phyloP scores from a whole-genome alignment of 441 rosid species.

The Pelargonium fulgidum region DNA sequence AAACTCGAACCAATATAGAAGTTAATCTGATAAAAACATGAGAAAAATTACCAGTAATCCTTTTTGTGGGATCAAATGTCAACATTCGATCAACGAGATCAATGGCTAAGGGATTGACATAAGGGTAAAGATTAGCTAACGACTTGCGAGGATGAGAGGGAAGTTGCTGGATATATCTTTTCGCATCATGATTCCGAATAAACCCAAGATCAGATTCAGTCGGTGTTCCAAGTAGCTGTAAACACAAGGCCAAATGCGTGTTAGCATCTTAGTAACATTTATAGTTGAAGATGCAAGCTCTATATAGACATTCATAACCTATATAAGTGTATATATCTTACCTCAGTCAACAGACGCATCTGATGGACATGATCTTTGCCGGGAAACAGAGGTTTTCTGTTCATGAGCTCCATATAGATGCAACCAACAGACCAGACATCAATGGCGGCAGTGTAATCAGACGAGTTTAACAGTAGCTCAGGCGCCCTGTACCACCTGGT shows the following conservation, averaged over 20 bases:
- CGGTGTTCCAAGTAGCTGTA: slow-evolving; percentile 92
- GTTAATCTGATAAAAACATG: too few species aligned
- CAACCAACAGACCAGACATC: slow-evolving; percentile 28
- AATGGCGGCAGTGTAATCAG: slow-evolving; percentile 24
- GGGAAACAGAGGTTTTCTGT: slow-evolving; percentile 23
- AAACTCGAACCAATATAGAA: too few species aligned
- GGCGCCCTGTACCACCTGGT: slow-evolving; percentile 50
- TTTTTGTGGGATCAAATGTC: slow-evolving; percentile 82
- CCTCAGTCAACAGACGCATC: slow-evolving; percentile 16
- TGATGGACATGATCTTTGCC: slow-evolving; percentile 26
- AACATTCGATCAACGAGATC: slow-evolving; percentile 84
- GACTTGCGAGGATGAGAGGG: slow-evolving; percentile 62
- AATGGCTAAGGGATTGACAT: slow-evolving; percentile 67
- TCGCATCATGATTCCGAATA: slow-evolving; percentile 74
- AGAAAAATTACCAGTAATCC: slow-evolving; percentile 74
- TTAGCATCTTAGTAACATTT: slow-evolving; percentile 8
- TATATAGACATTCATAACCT: not conserved
- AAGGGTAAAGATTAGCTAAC: slow-evolving; percentile 53
- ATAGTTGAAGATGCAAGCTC: not conserved
- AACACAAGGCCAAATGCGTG: slow-evolving; percentile 11
- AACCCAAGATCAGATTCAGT: slow-evolving; percentile 81
- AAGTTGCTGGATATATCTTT: slow-evolving; percentile 71
- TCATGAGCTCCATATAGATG: slow-evolving; percentile 27
- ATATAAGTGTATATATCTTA: not conserved
- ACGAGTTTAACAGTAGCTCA: slow-evolving; percentile 21